Conservation (phyloP, 495 filamentous ascomycete species). For the Aspergillus affinis region DNA sequence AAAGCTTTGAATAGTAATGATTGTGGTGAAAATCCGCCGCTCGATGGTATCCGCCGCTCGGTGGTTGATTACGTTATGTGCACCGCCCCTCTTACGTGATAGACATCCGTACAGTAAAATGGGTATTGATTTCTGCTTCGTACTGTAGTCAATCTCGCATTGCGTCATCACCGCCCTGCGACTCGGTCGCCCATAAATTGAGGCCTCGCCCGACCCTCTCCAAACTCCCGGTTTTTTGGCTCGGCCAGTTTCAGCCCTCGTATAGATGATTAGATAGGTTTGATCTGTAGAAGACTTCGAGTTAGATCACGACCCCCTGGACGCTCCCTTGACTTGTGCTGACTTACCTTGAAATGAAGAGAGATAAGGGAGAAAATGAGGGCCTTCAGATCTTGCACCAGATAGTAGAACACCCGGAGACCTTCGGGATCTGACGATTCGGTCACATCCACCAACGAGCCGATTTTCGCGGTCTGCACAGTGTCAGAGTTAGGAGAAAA, state of each 20-base stretch:
- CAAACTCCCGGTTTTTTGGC: neutral
- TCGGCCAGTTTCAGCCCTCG: neutral
- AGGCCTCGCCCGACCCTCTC: neutral
- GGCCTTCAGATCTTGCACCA: constrained; percentile 96
- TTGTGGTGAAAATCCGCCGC: too few species aligned
- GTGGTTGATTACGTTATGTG: too few species aligned
- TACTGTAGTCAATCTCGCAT: constrained; percentile 7
- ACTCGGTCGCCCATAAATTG: too few species aligned
- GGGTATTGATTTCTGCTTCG: constrained; percentile 6
- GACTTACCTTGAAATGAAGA: constrained; percentile 87
- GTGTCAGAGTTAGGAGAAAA: neutral
- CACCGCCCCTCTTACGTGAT: too few species aligned
- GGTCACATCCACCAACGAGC: constrained; percentile 92
- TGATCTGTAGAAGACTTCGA: constrained; percentile 52
- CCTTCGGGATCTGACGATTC: constrained; percentile 96
- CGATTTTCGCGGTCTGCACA: constrained; percentile 91
- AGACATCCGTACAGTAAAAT: too few species aligned
- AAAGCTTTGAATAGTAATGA: too few species aligned
- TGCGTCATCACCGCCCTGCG: constrained; percentile 16
- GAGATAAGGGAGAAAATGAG: constrained; percentile 95
- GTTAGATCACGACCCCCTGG: constrained; percentile 4
- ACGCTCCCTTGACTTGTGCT: neutral
- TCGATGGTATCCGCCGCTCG: too few species aligned
- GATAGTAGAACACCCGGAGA: constrained; percentile 98
- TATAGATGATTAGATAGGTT: constrained; percentile 63